Evolutionary conservation across 2,329 filamentous ascomycete genomes (phyloP), one percentile per base, ranked within the genome.

Genomic region (Penicillium aurantiogriseum): DNA sequence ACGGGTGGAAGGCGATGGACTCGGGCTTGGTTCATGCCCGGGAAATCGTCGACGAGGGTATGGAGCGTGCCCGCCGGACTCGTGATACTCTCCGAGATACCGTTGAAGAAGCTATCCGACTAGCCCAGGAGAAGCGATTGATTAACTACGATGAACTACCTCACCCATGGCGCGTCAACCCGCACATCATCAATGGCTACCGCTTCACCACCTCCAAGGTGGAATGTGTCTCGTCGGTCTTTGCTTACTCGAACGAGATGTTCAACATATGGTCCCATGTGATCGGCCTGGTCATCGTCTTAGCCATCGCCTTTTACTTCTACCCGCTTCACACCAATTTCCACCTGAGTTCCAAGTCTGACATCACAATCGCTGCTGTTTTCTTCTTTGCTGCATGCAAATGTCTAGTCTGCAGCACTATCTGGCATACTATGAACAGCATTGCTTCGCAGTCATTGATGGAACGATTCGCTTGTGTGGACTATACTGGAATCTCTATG

Each of bases 351-450:
- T 91, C 90, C 57, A 95, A 91, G 53, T 85, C 89, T 48, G 94
- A 99, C 72, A 85, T 97, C 58, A 84, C 94, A 70, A 92, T 99
- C 61, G 92, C 93, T 0, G 92, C 90, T 23, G 84, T 95, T 64
- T 99, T 99, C 82, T 97, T 99, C 80, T 90, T 96, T 70, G 94
- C 93, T 47, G 94, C 94, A 45, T 92, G 88, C 80, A 92, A 97
- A 75, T 97, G 93, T 70, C 85, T 99, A 54, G 86, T 93, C 71
- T 99, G 94, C 86, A 95, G 90, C 61, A 93, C 89, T 62, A 87
- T 97, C 71, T 99, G 94, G 94, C 94, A 99, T 79, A 97, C 94
- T 27, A 97, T 99, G 92, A 96, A 93, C 79, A 91, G 91, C 67
- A 95, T 97, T 54, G 92, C 93, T 19, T 90, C 96, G 65, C 88